These are phyloP conservation scores for Aspergillus aculeatinus DNA, from an alignment of 2,329 filamentous ascomycete genomes.

Conservation along the genomic window DNA sequence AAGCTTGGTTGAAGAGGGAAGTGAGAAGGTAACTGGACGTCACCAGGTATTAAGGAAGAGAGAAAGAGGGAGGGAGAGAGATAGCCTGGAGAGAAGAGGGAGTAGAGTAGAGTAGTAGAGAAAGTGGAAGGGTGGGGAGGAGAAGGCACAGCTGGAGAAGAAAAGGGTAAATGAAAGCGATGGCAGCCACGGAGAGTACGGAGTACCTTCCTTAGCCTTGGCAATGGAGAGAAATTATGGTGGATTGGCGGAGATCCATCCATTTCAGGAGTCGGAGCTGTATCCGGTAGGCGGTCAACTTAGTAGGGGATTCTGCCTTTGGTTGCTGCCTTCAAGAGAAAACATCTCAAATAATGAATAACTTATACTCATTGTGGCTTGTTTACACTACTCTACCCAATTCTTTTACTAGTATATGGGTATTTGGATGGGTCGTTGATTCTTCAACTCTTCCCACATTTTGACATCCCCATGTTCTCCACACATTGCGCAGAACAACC, in stretches of 20 bases:
- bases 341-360: too few relatives aligned
- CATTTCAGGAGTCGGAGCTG: too few relatives aligned
- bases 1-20: background rate
- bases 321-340: too few relatives aligned
- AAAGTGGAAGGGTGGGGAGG: background rate
- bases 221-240: background rate
- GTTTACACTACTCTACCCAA: too few relatives aligned
- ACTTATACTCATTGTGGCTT: too few relatives aligned
- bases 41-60: background rate
- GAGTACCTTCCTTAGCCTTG: background rate
- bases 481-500: too few relatives aligned
- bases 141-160: background rate
- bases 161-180: conserved; percentile 1
- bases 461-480: too few relatives aligned
- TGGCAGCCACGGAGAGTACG: background rate
- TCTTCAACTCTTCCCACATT: too few relatives aligned
- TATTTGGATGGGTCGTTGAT: too few relatives aligned
- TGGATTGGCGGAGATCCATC: background rate
- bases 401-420: too few relatives aligned
- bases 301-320: too few relatives aligned
- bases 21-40: background rate
- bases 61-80: background rate
- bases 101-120: background rate
- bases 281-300: too few relatives aligned
- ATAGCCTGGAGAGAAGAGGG: background rate